Percentiles rank a stretch among this genome's conserved stretches.
phyloP scores from a whole-genome alignment of 768 basidiomycete genomes.

The Cystofilobasidium capitatum region DNA sequence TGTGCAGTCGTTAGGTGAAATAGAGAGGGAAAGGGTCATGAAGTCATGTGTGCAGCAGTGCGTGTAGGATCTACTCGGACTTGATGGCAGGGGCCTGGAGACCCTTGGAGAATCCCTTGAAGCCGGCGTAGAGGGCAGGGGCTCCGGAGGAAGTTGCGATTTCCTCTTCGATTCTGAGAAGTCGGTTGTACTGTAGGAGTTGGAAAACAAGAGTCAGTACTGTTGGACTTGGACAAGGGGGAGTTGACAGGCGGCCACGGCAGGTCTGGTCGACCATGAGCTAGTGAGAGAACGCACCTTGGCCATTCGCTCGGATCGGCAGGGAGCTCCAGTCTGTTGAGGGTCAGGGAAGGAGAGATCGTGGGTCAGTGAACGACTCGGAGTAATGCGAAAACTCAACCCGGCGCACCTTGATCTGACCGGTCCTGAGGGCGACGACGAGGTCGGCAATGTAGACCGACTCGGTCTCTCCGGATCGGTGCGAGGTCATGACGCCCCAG shows the following conservation, averaged over 20 bases:
- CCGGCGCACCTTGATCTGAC: constrained; percentile 24
- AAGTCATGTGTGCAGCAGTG: too few species aligned
- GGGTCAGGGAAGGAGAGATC: constrained; percentile 47
- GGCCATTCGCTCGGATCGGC: constrained; percentile 84
- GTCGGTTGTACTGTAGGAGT: constrained; percentile 34
- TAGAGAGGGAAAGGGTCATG: too few species aligned
- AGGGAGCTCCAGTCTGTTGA: constrained; percentile 76
- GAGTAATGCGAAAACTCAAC: not conserved
- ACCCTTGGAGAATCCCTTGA: constrained; percentile 70
- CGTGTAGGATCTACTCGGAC: too few species aligned
- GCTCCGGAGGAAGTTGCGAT: constrained; percentile 46
- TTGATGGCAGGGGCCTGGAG: constrained; percentile 50
- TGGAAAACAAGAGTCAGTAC: constrained; percentile 19
- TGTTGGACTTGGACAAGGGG: not conserved
- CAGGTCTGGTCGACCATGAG: not conserved
- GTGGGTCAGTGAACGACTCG: constrained; percentile 43
- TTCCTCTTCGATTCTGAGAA: constrained; percentile 51
- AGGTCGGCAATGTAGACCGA: constrained; percentile 95
- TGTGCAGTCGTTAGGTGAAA: too few species aligned
- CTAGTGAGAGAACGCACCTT: constrained; percentile 41
- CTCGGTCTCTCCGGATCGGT: constrained; percentile 78
- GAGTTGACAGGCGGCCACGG: not conserved
- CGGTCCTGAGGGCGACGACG: constrained; percentile 64
- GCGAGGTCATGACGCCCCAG: constrained; percentile 99
- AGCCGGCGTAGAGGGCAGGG: constrained; percentile 60